Evolutionary conservation across 306 rosid species (phyloP), one percentile per base, ranked within the genome.

Genomic region (Dryas alaskensis): DNA sequence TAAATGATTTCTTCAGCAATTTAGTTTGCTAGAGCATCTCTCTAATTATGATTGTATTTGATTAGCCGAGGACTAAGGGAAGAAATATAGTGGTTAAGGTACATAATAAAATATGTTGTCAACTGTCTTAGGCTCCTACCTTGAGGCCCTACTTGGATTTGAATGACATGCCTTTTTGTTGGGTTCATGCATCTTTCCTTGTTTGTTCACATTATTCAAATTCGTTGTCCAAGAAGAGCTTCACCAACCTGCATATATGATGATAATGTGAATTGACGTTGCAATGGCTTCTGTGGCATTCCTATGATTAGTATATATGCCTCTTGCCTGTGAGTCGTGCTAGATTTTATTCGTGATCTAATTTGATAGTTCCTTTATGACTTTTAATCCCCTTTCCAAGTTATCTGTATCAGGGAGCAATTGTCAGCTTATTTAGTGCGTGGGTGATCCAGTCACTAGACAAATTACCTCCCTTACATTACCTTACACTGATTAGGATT

Each of bases 161-260:
- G 37, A 25, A 37, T 57, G 80, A 70, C 57, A 17, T 43, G 5
- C 6, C 25, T 13, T 42, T 39, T 52, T 48, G 65, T 69, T 64
- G 63, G 83, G 83, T 83, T 87, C 89, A 85, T 83, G 89, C 76
- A 82, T 78, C 86, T 63, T 66, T 55, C 52, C n/a, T 57, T 43
- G 2, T 0, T 0, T 7, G 60, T 39, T 49, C 59, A 22, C 51
- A 66, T 66, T 22, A 45, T 61, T 70, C 51, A 59, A 58, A 47
- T 50, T 0, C 10, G 40, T 27, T 57, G 76, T 72, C 53, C 22
- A 1, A 17, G 7, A 14, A 17, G 7, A 14, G 61, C 74, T 14
- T 19, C 10, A 37, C 64, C 77, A 61, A 73, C 79, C 42, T 46
- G 0, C 67, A 7, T 65, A 12, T 8, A 60, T 27, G 37, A 31